Base-by-base conservation (phyloP, 1,139 yeast species). In the Geotrichum carabidarum region DNA sequence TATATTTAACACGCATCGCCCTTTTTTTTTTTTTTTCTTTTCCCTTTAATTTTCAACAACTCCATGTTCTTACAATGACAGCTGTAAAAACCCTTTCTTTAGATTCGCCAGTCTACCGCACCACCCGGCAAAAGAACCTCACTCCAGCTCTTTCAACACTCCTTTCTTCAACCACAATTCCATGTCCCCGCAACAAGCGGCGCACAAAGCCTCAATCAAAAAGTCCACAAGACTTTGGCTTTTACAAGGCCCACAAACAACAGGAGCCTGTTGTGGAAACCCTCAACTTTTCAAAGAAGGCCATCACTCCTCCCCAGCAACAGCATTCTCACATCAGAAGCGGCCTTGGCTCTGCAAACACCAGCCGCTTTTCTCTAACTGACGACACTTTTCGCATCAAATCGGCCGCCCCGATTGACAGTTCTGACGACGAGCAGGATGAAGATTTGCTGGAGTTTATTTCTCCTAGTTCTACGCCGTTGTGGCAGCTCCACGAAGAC, bases 81-180 rank as follows among this genome's bases (percentile, higher is more conserved):
- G 8, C 30, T 6, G 30, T 43, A 32, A 37, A 18, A 14, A 30
- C 32, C 6, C 40, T 31, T 11, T 30, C 41, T 8, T 34, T 37
- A 6, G 12, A 11, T 30, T 15, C 17, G 14, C 18, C 48, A 22
- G 27, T 31, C 35, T 54, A 51, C 48, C 50, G 47, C 17, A 15
- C 8, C 64, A 8, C 58, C 48, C 57, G 57, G n/a, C 63, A 63
- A 36, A 56, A 65, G 48, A 58, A 54, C 37, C 54, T 62, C 44
- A 51, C 61, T 37, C 66, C 65, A 35, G 65, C 65, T 7, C 51
- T 63, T 52, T 56, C 65, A 14, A 57, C 56, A 17, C 58, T 63
- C 30, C 52, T 63, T 9, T 58, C 61, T 5, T 49, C 64, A 9
- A 63, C 66, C 11, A 61, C 62, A 11, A 63, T 63, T 17, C 65